These are phyloP conservation scores for Orychophragmus violaceus DNA, from an alignment of 345 rosid species.

Conservation along the genomic window DNA sequence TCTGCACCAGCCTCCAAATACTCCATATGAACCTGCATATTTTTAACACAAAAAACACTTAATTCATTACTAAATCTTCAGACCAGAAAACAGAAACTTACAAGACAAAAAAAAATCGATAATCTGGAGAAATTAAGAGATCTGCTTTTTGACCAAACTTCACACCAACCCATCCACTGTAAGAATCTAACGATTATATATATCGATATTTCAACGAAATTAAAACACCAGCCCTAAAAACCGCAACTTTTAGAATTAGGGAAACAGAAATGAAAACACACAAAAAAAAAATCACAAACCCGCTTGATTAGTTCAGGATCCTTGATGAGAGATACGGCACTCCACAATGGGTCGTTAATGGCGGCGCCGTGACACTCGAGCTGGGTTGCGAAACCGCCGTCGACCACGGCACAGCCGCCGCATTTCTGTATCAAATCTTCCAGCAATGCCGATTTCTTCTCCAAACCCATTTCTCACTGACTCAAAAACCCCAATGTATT, in stretches of 20 bases:
- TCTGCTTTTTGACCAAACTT: neutral
- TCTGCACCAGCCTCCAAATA: constrained; percentile 95
- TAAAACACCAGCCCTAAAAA: neutral
- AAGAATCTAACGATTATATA: neutral
- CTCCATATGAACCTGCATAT: constrained; percentile 72
- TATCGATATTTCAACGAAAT: neutral
- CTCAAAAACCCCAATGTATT: neutral
- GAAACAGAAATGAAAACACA: neutral
- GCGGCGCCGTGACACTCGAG: constrained; percentile 79
- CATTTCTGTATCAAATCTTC: constrained; percentile 60
- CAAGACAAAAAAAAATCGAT: neutral
- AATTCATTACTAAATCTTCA: neutral
- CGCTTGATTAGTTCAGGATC: constrained; percentile 61
- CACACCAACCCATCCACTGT: neutral
- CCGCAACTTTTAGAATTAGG: neutral
- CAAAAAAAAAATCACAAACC: constrained; percentile 29
- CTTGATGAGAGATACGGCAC: constrained; percentile 77
- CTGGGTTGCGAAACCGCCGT: constrained; percentile 95
- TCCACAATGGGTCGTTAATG: constrained; percentile 89
- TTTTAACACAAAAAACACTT: neutral
- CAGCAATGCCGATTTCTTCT: constrained; percentile 38
- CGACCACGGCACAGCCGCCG: constrained; percentile 88
- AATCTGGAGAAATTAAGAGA: neutral
- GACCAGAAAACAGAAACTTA: neutral
- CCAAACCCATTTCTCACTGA: constrained; percentile 42